Conservation (phyloP, 2,329 filamentous ascomycete genomes). For the Aspergillus sp. region DNA sequence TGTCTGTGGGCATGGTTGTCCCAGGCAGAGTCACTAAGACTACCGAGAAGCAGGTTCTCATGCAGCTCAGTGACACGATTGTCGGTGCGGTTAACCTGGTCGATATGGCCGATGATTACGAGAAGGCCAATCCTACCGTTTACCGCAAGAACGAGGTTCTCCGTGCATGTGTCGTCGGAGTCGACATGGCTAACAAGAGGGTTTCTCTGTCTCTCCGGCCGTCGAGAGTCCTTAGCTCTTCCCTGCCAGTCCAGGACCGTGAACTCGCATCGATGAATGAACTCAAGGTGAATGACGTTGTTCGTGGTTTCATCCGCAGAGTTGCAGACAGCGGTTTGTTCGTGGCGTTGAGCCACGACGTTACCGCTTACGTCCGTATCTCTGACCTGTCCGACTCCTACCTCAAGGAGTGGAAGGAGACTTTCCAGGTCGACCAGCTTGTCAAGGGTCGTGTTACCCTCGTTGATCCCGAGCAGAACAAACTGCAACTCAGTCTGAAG, state of each 20-base stretch:
- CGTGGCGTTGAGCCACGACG: constrained; percentile 70
- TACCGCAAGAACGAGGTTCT: constrained; percentile 81
- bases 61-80: constrained; percentile 75
- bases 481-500: constrained; percentile 82
- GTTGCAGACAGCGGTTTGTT: constrained; percentile 86
- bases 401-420: constrained; percentile 90
- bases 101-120: constrained; percentile 81
- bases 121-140: constrained; percentile 65
- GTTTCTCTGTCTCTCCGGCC: constrained; percentile 74
- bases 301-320: constrained; percentile 88
- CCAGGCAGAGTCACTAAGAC: constrained; percentile 79
- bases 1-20: constrained; percentile 74
- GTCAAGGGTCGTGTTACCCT: constrained; percentile 78
- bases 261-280: constrained; percentile 68
- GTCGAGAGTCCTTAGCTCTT: constrained; percentile 83
- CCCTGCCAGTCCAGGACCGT: constrained; percentile 69
- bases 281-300: constrained; percentile 66
- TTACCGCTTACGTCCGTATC: constrained; percentile 77
- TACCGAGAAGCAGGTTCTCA: constrained; percentile 72
- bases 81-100: constrained; percentile 74
- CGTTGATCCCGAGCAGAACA: constrained; percentile 61
- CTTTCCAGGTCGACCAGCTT: constrained; percentile 81
- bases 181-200: constrained; percentile 79
- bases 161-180: constrained; percentile 72
- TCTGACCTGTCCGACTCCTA: constrained; percentile 84